phyloP scores from a whole-genome alignment of 2,329 filamentous ascomycete genomes.

The Sodiomyces alkalinus region DNA sequence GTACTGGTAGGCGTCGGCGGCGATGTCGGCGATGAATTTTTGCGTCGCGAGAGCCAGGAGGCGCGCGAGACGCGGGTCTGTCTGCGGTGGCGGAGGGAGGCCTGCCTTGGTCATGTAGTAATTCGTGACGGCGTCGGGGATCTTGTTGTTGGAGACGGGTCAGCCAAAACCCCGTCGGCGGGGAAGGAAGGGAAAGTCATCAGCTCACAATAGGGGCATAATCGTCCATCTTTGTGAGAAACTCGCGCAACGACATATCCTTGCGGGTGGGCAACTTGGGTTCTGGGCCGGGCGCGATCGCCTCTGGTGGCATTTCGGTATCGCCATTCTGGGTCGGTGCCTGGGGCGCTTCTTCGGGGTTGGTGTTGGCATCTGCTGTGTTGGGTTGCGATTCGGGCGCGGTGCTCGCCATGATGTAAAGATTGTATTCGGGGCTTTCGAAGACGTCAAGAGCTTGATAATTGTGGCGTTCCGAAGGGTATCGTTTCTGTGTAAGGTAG shows the following conservation, averaged over 20 bases:
- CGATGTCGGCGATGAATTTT: slow-evolving; percentile 96
- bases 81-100: slow-evolving; percentile 81
- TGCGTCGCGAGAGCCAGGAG: slow-evolving; percentile 95
- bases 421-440: too few relatives aligned
- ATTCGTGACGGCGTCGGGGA: slow-evolving; percentile 91
- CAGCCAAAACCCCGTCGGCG: not conserved
- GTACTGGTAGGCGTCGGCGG: slow-evolving; percentile 96
- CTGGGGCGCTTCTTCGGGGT: slow-evolving; percentile 3
- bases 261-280: slow-evolving; percentile 65
- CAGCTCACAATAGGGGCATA: slow-evolving; percentile 89
- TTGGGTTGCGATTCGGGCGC: slow-evolving; percentile 17
- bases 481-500: too few relatives aligned
- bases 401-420: slow-evolving; percentile 21
- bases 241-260: slow-evolving; percentile 83
- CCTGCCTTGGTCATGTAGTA: slow-evolving; percentile 97
- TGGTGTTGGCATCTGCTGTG: slow-evolving; percentile 12
- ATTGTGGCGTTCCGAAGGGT: too few relatives aligned
- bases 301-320: slow-evolving; percentile 16
- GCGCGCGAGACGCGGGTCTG: slow-evolving; percentile 77
- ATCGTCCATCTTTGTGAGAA: slow-evolving; percentile 92
- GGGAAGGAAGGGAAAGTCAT: slow-evolving; percentile 1
- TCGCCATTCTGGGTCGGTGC: slow-evolving; percentile 11
- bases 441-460: too few relatives aligned
- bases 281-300: slow-evolving; percentile 36
- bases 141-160: slow-evolving; percentile 37